Conservation (phyloP, 73 alveolate species). For the Stentor roeselii region DNA sequence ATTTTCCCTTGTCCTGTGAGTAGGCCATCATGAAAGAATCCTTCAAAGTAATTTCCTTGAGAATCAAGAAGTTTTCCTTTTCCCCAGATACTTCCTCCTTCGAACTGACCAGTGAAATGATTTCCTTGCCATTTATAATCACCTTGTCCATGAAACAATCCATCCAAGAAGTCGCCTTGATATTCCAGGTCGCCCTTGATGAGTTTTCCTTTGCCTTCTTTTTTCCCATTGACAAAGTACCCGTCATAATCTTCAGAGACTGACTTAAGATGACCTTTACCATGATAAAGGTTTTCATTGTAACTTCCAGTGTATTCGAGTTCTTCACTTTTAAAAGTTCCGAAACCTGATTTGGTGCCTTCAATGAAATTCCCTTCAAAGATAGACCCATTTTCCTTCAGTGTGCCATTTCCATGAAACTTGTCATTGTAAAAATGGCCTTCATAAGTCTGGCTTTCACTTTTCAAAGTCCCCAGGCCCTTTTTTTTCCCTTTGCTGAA, state of each 20-base stretch:
- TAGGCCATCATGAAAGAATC: neutral
- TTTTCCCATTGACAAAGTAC: neutral
- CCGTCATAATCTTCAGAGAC: neutral
- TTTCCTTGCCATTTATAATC: neutral
- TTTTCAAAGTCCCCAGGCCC: neutral
- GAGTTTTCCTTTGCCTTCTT: constrained; percentile 12
- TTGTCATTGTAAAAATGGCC: constrained; percentile 4
- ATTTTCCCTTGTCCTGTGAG: neutral
- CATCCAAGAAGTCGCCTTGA: neutral
- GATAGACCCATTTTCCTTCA: neutral
- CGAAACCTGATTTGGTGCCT: neutral
- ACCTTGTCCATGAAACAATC: neutral
- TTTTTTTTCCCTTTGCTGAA: neutral
- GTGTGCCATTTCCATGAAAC: neutral
- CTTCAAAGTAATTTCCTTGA: neutral
- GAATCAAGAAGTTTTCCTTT: neutral
- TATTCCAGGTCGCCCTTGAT: neutral
- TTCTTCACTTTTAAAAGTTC: neutral
- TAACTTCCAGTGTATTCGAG: neutral
- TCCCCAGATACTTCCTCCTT: neutral
- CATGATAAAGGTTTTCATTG: neutral
- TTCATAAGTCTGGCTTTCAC: neutral
- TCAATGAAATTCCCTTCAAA: constrained; percentile 16
- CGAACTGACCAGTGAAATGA: neutral
- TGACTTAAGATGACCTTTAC: neutral